A percentile compares a stretch with the other conserved stretches of the same genome.
Conservation (phyloP, 2,329 filamentous ascomycete species). For the Paecilomyces dactylethromorphus region DNA sequence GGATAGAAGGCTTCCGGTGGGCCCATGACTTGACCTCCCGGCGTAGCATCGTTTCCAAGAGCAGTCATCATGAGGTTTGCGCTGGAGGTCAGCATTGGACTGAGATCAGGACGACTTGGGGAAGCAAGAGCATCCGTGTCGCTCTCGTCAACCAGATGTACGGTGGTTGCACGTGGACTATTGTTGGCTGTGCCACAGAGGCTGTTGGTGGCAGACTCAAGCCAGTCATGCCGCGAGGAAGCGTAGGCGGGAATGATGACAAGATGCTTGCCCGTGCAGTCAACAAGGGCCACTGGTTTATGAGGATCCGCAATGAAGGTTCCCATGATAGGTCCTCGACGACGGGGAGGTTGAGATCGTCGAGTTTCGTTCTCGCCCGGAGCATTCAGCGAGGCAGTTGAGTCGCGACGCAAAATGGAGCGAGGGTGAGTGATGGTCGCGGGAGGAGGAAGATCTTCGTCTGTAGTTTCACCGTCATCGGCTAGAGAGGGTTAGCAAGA, state of each 20-base stretch:
- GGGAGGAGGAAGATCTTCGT: slow-evolving; percentile 48
- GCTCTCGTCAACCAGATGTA: slow-evolving; percentile 37
- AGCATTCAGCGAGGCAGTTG: slow-evolving; percentile 38
- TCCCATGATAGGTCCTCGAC: slow-evolving; percentile 41
- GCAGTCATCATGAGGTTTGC: slow-evolving; percentile 74
- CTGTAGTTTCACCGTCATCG: slow-evolving; percentile 56
- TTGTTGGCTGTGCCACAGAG: slow-evolving; percentile 36
- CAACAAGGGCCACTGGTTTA: slow-evolving; percentile 42
- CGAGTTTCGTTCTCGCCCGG: slow-evolving; percentile 29
- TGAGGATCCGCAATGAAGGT: slow-evolving; percentile 43
- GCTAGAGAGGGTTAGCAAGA: slow-evolving; percentile 45
- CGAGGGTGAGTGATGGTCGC: slow-evolving; percentile 42
- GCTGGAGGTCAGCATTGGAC: slow-evolving; percentile 59
- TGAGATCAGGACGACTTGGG: slow-evolving; percentile 28
- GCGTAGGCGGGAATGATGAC: slow-evolving; percentile 43
- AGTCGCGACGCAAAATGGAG: slow-evolving; percentile 46
- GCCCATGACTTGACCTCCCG: slow-evolving; percentile 59
- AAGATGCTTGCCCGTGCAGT: slow-evolving; percentile 42
- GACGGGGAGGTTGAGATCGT: slow-evolving; percentile 24
- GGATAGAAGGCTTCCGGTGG: slow-evolving; percentile 72
- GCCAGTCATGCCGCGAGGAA: slow-evolving; percentile 40
- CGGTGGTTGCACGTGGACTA: slow-evolving; percentile 33
- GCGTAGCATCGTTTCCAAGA: slow-evolving; percentile 47
- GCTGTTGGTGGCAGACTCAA: slow-evolving; percentile 36
- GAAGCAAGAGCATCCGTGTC: slow-evolving; percentile 37